Evolutionary conservation across 73 alveolate species (phyloP).

Genomic region (Symbiodinium pilosum): DNA sequence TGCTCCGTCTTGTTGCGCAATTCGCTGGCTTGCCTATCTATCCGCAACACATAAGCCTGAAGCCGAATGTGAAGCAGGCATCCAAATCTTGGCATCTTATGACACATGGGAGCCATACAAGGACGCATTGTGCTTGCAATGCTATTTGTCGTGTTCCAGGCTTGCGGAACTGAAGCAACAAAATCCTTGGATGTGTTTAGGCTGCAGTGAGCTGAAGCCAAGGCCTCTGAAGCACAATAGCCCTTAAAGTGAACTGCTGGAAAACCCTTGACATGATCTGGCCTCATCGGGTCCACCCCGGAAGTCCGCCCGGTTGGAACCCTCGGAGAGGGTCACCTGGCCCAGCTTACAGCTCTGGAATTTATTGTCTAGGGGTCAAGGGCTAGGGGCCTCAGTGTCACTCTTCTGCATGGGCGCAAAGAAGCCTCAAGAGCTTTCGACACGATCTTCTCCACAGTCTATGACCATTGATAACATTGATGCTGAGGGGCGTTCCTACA

Average conservation of each 20-base stretch:
- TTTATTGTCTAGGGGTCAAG: not conserved
- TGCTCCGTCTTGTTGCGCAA: too few species aligned
- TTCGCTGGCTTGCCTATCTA: too few species aligned
- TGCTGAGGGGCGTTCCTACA: too few species aligned
- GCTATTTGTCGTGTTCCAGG: not conserved
- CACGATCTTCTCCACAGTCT: not conserved
- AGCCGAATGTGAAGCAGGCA: too few species aligned
- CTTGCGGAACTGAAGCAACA: not conserved
- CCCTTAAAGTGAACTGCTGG: too few species aligned
- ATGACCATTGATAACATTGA: not conserved
- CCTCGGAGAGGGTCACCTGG: constrained; percentile 83
- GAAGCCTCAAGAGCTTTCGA: not conserved
- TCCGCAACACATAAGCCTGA: too few species aligned
- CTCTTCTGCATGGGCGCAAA: not conserved
- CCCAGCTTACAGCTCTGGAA: not conserved
- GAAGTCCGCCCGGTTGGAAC: constrained; percentile 90
- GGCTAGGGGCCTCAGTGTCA: not conserved
- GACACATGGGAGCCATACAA: too few species aligned
- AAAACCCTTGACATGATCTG: too few species aligned
- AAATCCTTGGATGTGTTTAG: not conserved
- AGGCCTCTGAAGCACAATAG: too few species aligned
- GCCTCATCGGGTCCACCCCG: constrained; percentile 90
- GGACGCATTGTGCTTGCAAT: too few species aligned
- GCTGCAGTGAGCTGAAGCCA: too few species aligned
- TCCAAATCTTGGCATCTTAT: too few species aligned